Evolutionary conservation across 73 alveolate genomes (phyloP).

Genomic region (Urostyla sp.): DNA sequence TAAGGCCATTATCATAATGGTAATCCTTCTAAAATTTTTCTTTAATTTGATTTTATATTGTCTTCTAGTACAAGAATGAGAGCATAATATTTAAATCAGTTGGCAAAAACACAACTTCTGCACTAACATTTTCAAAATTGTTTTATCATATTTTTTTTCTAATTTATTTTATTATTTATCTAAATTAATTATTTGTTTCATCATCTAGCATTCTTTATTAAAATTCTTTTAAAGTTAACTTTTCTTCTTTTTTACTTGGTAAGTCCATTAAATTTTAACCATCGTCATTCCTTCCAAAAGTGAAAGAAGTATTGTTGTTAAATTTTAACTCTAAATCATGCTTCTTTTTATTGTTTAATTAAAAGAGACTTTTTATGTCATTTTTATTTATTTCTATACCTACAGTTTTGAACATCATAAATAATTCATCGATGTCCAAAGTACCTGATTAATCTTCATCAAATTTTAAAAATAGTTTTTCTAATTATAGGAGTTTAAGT

Average conservation of each 20-base stretch:
- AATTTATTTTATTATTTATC: neutral
- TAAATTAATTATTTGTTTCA: slow-evolving; percentile 10
- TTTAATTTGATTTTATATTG: neutral
- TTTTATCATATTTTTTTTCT: slow-evolving; percentile 10
- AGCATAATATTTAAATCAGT: slow-evolving; percentile 41
- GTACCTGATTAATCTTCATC: slow-evolving; percentile 3
- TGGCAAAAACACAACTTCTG: slow-evolving; percentile 25
- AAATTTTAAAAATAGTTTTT: slow-evolving; percentile 29
- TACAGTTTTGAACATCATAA: slow-evolving; percentile 34
- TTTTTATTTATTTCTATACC: slow-evolving; percentile 29
- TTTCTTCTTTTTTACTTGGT: neutral
- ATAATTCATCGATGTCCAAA: slow-evolving; percentile 9
- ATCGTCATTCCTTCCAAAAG: too few species aligned
- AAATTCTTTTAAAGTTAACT: slow-evolving; percentile 14
- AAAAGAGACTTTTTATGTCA: neutral
- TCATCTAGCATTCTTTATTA: slow-evolving; percentile 36
- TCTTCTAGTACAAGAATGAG: slow-evolving; percentile 7
- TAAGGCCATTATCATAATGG: too few species aligned
- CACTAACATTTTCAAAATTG: slow-evolving; percentile 8
- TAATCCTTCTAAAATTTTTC: too few species aligned
- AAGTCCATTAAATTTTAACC: neutral
- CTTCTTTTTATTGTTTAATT: too few species aligned
- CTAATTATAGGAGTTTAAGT: neutral
- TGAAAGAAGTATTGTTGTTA: too few species aligned
- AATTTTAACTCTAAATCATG: too few species aligned